Base-by-base conservation (phyloP, 2,329 filamentous ascomycete species). In the Botryotinia globosa region DNA sequence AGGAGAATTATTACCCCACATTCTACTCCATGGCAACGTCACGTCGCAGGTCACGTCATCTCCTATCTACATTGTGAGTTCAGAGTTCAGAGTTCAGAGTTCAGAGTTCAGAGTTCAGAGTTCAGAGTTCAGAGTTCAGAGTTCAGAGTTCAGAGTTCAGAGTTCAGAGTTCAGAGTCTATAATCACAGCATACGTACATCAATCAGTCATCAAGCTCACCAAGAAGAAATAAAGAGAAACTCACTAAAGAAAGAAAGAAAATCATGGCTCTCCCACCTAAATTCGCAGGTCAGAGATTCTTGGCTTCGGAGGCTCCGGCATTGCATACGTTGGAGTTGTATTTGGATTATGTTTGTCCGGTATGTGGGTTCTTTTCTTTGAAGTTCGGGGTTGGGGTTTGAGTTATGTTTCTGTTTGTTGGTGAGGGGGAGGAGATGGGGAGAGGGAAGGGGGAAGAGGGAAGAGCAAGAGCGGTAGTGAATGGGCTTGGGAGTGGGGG, bases 331-430 rank as follows among this genome's bases (percentile, higher is more conserved):
- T 81, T 91, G 67, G 89, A 91, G 81, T 75, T 91, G 69, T 91
- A 92, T 82, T 90, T 97, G 77, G 94, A 98, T 85, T 98, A 97
- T 85, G 92, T 94, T 80, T 98, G 94, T 82, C 94, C 94, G 29
- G 71, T 73, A 14, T 5, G 58, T 62, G 16, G 16, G 25, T 44
- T 6, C 4, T 44, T 18, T 32, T 25, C 29, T 5, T n/a, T 6
- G 34, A 34, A 34, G 22, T 34, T 45, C 25, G 14, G 25, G 39
- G 14, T 42, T 39, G 37, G 37, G 37, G 37, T 39, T 12, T 16
- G n/a, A n/a, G n/a, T n/a, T n/a, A n/a, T 63, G 22, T 20, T 45
- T n/a, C n/a, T 22, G 12, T 25, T 16, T 18, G 42, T 16, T 29
- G 3, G 6, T 18, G 59, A 7, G 37, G 4, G 48, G 22, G 34